These are phyloP conservation scores for Yarrowia osloensis DNA, from an alignment of 805 yeast genomes.

Conservation along the genomic window DNA sequence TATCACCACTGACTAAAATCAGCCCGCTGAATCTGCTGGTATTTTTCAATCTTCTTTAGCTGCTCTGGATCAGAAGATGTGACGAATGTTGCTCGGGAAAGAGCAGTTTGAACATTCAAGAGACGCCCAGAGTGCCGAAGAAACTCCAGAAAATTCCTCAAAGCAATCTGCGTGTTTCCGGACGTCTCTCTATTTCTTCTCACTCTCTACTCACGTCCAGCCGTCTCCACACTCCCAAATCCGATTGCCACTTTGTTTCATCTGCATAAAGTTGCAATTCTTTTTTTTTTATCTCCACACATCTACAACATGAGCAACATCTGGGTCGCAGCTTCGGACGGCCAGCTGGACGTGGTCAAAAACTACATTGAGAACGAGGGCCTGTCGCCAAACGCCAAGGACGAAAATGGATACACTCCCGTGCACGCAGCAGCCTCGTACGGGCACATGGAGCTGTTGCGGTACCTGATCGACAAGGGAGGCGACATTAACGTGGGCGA, in stretches of 20 bases:
- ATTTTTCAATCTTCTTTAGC: too few relatives aligned
- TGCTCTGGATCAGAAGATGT: too few relatives aligned
- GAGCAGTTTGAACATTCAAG: too few relatives aligned
- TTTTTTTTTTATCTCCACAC: background rate
- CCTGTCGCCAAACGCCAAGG: slow-evolving; percentile 70
- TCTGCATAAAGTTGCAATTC: slow-evolving; percentile 3
- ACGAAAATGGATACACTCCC: slow-evolving; percentile 94
- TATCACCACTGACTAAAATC: too few relatives aligned
- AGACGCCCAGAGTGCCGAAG: too few relatives aligned
- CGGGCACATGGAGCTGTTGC: slow-evolving; percentile 71
- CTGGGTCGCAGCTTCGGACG: slow-evolving; percentile 96
- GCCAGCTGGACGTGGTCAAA: slow-evolving; percentile 61
- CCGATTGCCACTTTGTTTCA: too few relatives aligned
- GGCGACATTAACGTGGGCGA: slow-evolving; percentile 86
- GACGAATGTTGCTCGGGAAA: too few relatives aligned
- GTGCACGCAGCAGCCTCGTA: slow-evolving; percentile 97
- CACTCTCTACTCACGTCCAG: background rate
- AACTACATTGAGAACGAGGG: slow-evolving; percentile 53
- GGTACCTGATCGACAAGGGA: slow-evolving; percentile 55
- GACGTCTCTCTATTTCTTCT: background rate
- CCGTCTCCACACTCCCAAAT: too few relatives aligned
- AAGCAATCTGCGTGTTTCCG: too few relatives aligned
- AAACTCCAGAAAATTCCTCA: too few relatives aligned
- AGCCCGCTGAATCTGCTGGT: too few relatives aligned
- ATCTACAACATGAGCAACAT: slow-evolving; percentile 51